Percentiles rank a stretch among this genome's conserved stretches.
These are phyloP conservation scores for Penicillium silybi DNA, from an alignment of 495 filamentous ascomycete species.

Conservation along the genomic window DNA sequence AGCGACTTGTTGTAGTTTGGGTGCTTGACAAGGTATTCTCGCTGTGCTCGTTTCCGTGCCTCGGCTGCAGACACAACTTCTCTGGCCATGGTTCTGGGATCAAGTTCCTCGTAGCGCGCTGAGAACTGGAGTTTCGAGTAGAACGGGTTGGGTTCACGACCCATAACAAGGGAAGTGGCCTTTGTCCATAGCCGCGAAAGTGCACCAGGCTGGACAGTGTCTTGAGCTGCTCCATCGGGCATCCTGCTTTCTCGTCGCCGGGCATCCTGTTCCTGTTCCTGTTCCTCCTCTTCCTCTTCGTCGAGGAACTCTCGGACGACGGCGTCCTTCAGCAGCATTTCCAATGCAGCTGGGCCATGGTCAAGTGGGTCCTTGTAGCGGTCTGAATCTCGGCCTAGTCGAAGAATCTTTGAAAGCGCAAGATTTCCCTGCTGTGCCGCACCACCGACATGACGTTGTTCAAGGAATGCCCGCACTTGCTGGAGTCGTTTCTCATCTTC, in stretches of 20 bases:
- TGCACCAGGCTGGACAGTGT: slow-evolving; percentile 46
- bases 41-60: slow-evolving; percentile 77
- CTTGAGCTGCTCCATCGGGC: slow-evolving; percentile 23
- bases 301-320: slow-evolving; percentile 93
- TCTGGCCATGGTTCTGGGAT: slow-evolving; percentile 80
- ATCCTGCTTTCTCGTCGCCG: slow-evolving; percentile 24
- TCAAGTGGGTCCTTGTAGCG: slow-evolving; percentile 78
- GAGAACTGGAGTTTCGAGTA: slow-evolving; percentile 78
- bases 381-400: slow-evolving; percentile 60
- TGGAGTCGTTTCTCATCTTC: slow-evolving; percentile 97
- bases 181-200: slow-evolving; percentile 57
- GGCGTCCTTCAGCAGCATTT: slow-evolving; percentile 93
- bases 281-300: slow-evolving; percentile 48
- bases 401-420: slow-evolving; percentile 83
- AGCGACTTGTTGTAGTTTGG: slow-evolving; percentile 91
- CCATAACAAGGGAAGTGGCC: slow-evolving; percentile 47
- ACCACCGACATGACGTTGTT: slow-evolving; percentile 79
- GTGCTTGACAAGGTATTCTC: slow-evolving; percentile 82
- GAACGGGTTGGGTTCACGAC: slow-evolving; percentile 88
- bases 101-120: slow-evolving; percentile 67
- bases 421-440: slow-evolving; percentile 61
- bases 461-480: slow-evolving; percentile 90
- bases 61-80: slow-evolving; percentile 83
- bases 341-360: slow-evolving; percentile 80
- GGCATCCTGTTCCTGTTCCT: slow-evolving; percentile 23